Evolutionary conservation across 768 basidiomycete genomes (phyloP), one percentile per base, ranked within the genome.

Genomic region (Naganishia vishniacii): DNA sequence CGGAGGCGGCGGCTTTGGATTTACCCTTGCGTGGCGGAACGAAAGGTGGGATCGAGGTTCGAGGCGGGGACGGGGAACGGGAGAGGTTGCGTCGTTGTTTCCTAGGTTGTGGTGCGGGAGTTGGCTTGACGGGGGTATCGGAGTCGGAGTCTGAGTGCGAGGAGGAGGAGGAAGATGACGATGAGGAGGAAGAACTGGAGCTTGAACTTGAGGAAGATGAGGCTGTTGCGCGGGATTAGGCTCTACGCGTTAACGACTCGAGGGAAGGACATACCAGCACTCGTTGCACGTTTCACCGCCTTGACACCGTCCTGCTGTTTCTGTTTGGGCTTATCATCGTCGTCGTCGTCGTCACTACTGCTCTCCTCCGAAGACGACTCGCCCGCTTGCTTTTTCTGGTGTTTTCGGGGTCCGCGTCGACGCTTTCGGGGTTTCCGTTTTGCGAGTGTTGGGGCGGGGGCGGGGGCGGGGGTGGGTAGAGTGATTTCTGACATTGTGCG

Each of bases 91-190:
- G 59, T 13, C 48, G 40, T 42, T 20, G 48, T 60, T 48, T 48
- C 26, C 31, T 45, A 9, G 23, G 18, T 12, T 42, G 5, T 46
- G 42, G 42, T 37, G 15, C 26, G 4, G 29, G 7, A 29, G 31
- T 48, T 0, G 58, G 44, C 12, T 47, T 46, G 4, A 46, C 47
- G 6, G 48, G 18, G 26, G 46, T 48, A 40, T 71, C 71, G 1
- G 68, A 70, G 20, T 70, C 69, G 12, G 73, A 72, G 25, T 45
- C 41, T 26, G 65, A 65, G 31, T 49, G 40, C 11, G 65, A 66
- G 1, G 68, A 67, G 4, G 72, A 70, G 16, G 66, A 70, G 5
- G 71, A 71, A 11, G 61, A 60, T 3, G 49, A 53, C 13, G 65
- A 61, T 4, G 60, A 47, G 26, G 41, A 31, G 32, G 67, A 66